These are phyloP conservation scores for Pseudogymnoascus sp. DNA, from an alignment of 2,329 filamentous ascomycete species.

Conservation along the genomic window DNA sequence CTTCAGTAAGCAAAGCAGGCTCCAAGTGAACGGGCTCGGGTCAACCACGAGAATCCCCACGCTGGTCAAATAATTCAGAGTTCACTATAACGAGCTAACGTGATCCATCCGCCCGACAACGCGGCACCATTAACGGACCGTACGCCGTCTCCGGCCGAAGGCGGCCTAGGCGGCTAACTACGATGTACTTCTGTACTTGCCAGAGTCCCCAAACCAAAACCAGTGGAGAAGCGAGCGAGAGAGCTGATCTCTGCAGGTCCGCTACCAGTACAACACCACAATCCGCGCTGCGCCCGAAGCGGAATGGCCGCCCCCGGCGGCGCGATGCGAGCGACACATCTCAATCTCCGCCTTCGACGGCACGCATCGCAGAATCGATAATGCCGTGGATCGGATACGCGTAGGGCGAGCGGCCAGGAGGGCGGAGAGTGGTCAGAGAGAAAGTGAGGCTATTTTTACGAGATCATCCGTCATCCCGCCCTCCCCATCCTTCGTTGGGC, in stretches of 20 bases:
- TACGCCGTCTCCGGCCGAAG: background rate
- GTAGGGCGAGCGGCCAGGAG: background rate
- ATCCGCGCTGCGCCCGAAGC: background rate
- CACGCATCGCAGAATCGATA: background rate
- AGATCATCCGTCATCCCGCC: background rate
- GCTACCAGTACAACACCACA: too few relatives aligned
- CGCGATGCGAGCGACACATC: background rate
- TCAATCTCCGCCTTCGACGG: background rate
- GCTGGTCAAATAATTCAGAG: background rate
- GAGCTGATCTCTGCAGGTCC: background rate
- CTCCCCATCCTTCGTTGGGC: background rate
- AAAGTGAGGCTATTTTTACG: background rate
- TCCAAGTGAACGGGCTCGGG: background rate
- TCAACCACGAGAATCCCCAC: background rate
- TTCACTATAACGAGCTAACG: background rate
- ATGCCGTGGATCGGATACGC: background rate
- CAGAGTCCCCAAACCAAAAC: background rate
- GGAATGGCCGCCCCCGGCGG: background rate
- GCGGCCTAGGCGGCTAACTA: background rate
- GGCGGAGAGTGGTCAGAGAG: background rate
- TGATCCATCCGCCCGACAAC: background rate
- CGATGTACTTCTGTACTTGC: background rate
- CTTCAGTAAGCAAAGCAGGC: background rate
- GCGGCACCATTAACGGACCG: background rate
- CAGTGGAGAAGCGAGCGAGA: background rate